These are phyloP conservation scores for Sparassis latifolia DNA, from an alignment of 1,284 basidiomycete genomes.

Conservation along the genomic window DNA sequence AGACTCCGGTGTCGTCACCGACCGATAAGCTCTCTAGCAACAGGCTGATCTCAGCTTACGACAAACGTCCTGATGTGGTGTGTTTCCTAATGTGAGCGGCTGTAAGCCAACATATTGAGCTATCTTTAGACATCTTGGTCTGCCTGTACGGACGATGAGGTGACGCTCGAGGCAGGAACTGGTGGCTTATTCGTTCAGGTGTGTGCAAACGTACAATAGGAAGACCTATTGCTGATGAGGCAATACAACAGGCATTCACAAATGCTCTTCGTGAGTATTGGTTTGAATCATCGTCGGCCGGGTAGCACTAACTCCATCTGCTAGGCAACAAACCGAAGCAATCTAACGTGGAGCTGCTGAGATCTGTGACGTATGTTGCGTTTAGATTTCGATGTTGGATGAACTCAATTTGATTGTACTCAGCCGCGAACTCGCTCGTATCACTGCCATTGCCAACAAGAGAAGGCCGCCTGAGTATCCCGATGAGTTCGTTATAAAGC, in stretches of 20 bases:
- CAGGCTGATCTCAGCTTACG: not conserved
- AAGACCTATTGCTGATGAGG: not conserved
- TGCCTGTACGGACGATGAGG: conserved; percentile 16
- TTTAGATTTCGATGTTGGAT: not conserved
- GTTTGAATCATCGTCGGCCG: not conserved
- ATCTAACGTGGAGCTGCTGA: conserved; percentile 14
- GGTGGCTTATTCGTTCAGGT: conserved; percentile 17
- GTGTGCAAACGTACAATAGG: not conserved
- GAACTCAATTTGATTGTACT: not conserved
- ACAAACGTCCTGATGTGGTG: conserved; percentile 2
- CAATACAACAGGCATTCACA: conserved; percentile 10
- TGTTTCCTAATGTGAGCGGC: not conserved
- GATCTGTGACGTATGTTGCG: conserved; percentile 11
- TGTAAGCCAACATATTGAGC: not conserved
- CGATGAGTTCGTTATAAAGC: conserved; percentile 1
- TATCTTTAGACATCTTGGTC: conserved; percentile 13
- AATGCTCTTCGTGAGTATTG: conserved; percentile 13
- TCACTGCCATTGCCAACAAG: conserved; percentile 5
- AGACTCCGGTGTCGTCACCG: not conserved
- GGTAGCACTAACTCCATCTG: not conserved
- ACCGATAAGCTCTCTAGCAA: not conserved
- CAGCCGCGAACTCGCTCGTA: conserved; percentile 7
- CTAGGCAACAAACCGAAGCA: conserved; percentile 12
- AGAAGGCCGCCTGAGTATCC: not conserved
- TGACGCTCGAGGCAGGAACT: conserved; percentile 6